Base-by-base conservation (phyloP, 352 stramenopile genomes). In the Pythium dissotocum region DNA sequence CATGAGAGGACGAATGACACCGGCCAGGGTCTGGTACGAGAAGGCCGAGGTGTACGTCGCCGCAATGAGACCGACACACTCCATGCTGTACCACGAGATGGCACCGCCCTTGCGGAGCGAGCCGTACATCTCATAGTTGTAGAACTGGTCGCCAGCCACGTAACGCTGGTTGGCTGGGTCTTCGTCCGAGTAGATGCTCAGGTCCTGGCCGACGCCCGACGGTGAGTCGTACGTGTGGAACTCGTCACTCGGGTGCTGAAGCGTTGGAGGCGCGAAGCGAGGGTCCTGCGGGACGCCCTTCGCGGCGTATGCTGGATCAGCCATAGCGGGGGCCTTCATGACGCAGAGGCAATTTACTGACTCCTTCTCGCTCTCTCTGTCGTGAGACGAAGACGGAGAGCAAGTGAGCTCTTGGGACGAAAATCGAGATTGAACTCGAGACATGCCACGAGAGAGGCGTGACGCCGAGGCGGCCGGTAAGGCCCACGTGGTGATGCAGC, bases 71-170 rank as follows among this genome's bases (percentile, higher is more conserved):
- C 83, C 85, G 21, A 90, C 70, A 65, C 76, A 90, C 40, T 91
- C 82, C 58, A 75, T 75, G 26, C 83, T 91, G 56, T 80, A 77
- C 40, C 78, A 90, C 51, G 77, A 52, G 12, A 91, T 69, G 5
- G 77, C 72, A 10, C 82, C 82, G 26, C 85, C 85, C 58, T 87
- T 82, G 71, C 82, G 82, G 35, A 90, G 75, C 72, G 76, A 87
- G 63, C 78, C 82, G 63, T 86, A 87, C 72, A 86, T 84, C 40
- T 88, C 77, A 60, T 87, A 80, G 67, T 91, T 88, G 73, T 89
- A 91, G 61, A 89, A 88, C 67, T 90, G 78, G 52, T 88, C 81
- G 8, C 85, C 83, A 0, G 81, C 79, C 49, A 91, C 82, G 64
- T 84, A 92, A 65, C 79, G 84, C 32, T 51, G 58, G 44, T 72